These are phyloP conservation scores for Phaeoacremonium minimum DNA, from an alignment of 2,329 filamentous ascomycete genomes.

Conservation along the genomic window DNA sequence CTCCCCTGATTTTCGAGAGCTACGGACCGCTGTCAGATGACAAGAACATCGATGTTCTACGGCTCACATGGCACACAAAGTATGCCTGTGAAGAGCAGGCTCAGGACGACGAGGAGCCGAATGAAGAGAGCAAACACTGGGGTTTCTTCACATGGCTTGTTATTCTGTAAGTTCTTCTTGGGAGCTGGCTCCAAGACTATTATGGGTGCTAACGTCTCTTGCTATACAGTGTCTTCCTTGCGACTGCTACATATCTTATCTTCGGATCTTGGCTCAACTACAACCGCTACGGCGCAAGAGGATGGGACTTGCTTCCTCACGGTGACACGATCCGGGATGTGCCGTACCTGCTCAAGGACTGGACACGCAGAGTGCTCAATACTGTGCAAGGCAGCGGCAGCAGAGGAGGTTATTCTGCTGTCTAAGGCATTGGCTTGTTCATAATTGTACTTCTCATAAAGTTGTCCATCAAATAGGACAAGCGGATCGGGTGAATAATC, in stretches of 20 bases:
- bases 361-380: constrained; percentile 72
- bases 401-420: constrained; percentile 90
- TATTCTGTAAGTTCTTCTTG: constrained; percentile 64
- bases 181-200: not conserved
- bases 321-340: constrained; percentile 88
- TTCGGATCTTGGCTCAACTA: constrained; percentile 99
- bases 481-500: too few species aligned
- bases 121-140: constrained; percentile 58
- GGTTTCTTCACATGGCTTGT: constrained; percentile 98
- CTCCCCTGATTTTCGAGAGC: constrained; percentile 71
- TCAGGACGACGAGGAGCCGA: constrained; percentile 30
- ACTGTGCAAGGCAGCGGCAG: constrained; percentile 80
- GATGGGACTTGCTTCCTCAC: constrained; percentile 92
- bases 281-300: constrained; percentile 89
- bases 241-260: constrained; percentile 84
- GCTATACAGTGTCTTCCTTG: constrained; percentile 70
- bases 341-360: constrained; percentile 89
- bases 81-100: constrained; percentile 72
- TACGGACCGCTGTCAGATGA: constrained; percentile 60
- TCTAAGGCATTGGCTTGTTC: too few species aligned
- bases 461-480: too few species aligned
- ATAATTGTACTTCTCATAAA: too few species aligned
- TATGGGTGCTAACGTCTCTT: constrained; percentile 11
- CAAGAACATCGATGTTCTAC: constrained; percentile 56
- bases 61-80: constrained; percentile 82